A percentile compares a stretch with the other conserved stretches of the same genome.
These are phyloP conservation scores for Prunus yedoensis DNA, from an alignment of 331 rosid genomes.

Conservation along the genomic window DNA sequence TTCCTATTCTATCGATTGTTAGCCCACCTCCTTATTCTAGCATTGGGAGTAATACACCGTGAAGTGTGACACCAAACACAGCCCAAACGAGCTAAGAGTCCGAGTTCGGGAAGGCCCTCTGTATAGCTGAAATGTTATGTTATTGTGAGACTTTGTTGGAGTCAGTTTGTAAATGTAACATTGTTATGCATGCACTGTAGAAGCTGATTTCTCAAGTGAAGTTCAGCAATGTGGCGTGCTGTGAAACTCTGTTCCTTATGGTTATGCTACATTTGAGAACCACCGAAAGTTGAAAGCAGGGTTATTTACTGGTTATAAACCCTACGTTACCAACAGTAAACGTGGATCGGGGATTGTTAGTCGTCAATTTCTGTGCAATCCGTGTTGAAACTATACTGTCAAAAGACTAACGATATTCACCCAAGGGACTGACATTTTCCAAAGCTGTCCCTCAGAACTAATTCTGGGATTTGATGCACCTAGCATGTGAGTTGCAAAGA, in stretches of 20 bases:
- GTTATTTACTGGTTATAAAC: neutral
- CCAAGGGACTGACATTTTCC: neutral
- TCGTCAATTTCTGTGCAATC: neutral
- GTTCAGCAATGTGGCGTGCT: neutral
- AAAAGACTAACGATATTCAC: neutral
- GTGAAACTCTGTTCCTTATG: neutral
- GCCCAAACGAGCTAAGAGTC: neutral
- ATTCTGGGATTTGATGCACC: neutral
- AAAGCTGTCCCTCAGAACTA: neutral
- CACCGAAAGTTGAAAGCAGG: too few relatives aligned
- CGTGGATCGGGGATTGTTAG: neutral
- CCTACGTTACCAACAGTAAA: neutral
- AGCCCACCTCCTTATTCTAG: neutral
- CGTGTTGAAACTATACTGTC: neutral
- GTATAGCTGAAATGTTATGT: neutral
- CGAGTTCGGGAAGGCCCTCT: neutral
- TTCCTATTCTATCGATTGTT: neutral
- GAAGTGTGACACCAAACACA: neutral
- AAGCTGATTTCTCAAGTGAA: neutral
- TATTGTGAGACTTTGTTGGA: slow-evolving; percentile 1
- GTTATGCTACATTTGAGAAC: neutral
- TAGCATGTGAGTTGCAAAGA: neutral
- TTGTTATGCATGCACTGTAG: neutral
- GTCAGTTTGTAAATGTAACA: neutral
- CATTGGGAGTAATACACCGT: neutral